Conservation (phyloP, 129 eudicot species). For the Mikania micrantha region DNA sequence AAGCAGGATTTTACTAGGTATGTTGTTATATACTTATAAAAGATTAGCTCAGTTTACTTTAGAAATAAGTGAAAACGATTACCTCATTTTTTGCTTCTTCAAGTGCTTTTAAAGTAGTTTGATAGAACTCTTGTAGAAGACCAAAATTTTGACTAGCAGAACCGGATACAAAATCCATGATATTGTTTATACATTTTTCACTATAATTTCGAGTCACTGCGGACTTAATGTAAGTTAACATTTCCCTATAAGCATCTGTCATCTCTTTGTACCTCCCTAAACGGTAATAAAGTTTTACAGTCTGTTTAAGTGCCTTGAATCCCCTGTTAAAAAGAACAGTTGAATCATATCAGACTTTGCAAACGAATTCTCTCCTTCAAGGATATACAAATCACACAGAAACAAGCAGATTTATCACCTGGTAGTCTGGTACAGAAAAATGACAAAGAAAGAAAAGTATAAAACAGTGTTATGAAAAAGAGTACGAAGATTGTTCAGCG, state of each 20-base stretch:
- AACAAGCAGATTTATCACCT: neutral
- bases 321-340: constrained; percentile 56
- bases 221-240: constrained; percentile 92
- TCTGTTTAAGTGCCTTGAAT: constrained; percentile 93
- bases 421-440: neutral
- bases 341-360: constrained; percentile 9
- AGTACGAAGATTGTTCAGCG: neutral
- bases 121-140: constrained; percentile 87
- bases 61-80: neutral
- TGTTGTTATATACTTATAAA: neutral
- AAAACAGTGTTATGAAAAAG: neutral
- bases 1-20: too few species aligned
- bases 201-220: constrained; percentile 97
- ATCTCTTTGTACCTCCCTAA: constrained; percentile 93
- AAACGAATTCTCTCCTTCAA: neutral
- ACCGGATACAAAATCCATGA: constrained; percentile 99
- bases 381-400: neutral
- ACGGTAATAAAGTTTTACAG: constrained; percentile 85
- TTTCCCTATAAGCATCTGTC: constrained; percentile 96
- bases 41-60: neutral
- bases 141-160: constrained; percentile 96
- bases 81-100: constrained; percentile 99
- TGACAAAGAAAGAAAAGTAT: neutral
- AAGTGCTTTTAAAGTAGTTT: constrained; percentile 92
- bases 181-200: constrained; percentile 94